phyloP scores from a whole-genome alignment of 192 early-diverging fungal species.

The Umbelopsis vinacea region DNA sequence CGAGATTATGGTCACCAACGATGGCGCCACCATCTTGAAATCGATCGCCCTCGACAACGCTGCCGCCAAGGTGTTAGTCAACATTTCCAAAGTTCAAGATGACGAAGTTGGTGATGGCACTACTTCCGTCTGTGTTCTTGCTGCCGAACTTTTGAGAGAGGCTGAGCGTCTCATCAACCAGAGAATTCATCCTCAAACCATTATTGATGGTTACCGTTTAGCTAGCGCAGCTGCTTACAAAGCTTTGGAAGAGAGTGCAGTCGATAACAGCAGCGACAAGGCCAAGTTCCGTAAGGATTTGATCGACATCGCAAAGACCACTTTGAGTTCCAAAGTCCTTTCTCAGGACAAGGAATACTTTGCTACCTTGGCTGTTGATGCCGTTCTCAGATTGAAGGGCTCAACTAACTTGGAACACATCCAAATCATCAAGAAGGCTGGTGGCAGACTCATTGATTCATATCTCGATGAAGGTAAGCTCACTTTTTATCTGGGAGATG shows the following conservation, averaged over 20 bases:
- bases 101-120: conserved; percentile 99
- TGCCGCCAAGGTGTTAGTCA: conserved; percentile 96
- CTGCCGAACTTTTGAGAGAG: conserved; percentile 93
- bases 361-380: conserved; percentile 94
- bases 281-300: conserved; percentile 86
- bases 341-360: conserved; percentile 97
- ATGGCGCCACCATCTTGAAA: conserved; percentile 99
- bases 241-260: conserved; percentile 78
- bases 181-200: conserved; percentile 97
- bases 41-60: conserved; percentile 97
- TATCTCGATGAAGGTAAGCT: conserved; percentile 86
- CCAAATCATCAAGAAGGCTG: conserved; percentile 99
- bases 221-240: conserved; percentile 83
- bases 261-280: conserved; percentile 77
- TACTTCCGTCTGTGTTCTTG: conserved; percentile 98
- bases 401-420: conserved; percentile 95
- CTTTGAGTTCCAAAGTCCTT: conserved; percentile 95
- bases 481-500: not conserved
- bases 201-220: conserved; percentile 94
- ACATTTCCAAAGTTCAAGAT: conserved; percentile 99
- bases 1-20: conserved; percentile 95
- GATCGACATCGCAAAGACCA: conserved; percentile 97
- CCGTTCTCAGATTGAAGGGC: conserved; percentile 90
- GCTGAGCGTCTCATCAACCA: conserved; percentile 91
- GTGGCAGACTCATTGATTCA: conserved; percentile 93